Base-by-base conservation (phyloP, 176 grass and related monocot species). In the Echinochloa phyllopogon region DNA sequence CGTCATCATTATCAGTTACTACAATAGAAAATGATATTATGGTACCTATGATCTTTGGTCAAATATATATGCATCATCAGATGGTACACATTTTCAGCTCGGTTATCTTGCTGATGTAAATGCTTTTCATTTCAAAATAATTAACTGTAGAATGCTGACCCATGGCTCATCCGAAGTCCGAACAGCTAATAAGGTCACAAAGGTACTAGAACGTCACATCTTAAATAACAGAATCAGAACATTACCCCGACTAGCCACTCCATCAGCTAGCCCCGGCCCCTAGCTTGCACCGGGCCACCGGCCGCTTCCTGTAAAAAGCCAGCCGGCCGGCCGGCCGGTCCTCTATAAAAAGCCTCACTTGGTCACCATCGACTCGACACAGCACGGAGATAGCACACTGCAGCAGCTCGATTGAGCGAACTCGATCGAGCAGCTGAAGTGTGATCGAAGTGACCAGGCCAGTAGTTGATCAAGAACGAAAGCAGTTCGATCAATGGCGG, bases 141-240 rank as follows among this genome's bases (percentile, higher is more conserved):
- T 42, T 8, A 63, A 63, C 47, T 55, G 29, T 55, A 55, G 72
- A 63, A 84, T 74, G 39, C 16, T 78, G 86, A 36, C 66, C 66
- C 62, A 29, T 80, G 78, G 45, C 62, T 39, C 74, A 15, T 65
- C 47, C 58, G 38, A 16, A 74, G 10, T 65, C 47, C 58, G 38
- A 16, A 74, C 79, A 74, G 87, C 67, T 79, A 88, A 79, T 79
- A 88, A 79, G 57, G 47, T 76, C 50, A 48, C 2, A 5, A 84
- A 74, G 65, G 56, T 38, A 38, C 18, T 42, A 77, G 45, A 74
- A 16, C 11, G 40, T 48, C 65, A 11, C 27, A 8, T 84, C 68
- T 43, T 0, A 29, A 16, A 33, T 33, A 33, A 33, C 33, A 53
- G 74, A 74, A 84, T 42, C 44, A 55, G 74, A 74, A 84, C 41